Evolutionary conservation across 2,329 filamentous ascomycete species (phyloP).

Genomic region (Elsinoe batatas): DNA sequence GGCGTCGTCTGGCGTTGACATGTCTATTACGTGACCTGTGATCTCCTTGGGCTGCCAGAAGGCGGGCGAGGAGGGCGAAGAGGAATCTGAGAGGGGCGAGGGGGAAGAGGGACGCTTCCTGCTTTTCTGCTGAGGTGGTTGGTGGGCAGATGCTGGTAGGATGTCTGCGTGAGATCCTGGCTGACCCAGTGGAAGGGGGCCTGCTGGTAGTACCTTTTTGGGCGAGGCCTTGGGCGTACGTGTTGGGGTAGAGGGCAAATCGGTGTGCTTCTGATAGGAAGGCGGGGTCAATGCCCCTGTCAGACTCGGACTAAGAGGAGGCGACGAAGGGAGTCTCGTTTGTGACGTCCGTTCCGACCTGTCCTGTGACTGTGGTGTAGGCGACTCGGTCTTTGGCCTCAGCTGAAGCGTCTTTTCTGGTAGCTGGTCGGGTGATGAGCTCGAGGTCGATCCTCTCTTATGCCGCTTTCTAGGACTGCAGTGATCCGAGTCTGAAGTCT

Average conservation of each 20-base stretch:
- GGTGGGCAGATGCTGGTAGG: neutral
- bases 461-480: conserved; percentile 5
- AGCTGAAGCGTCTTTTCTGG: conserved; percentile 7
- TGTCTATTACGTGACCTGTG: conserved; percentile 46
- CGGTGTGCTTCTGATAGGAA: neutral
- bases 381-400: neutral
- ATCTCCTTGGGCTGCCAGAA: conserved; percentile 52
- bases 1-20: conserved; percentile 44
- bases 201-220: neutral
- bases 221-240: conserved; percentile 2
- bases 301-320: neutral
- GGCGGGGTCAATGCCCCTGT: neutral
- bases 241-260: conserved; percentile 1
- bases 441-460: neutral
- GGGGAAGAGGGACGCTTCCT: neutral
- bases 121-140: neutral
- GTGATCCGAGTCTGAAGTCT: neutral
- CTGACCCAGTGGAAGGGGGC: too few species aligned
- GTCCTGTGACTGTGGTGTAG: neutral
- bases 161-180: too few species aligned
- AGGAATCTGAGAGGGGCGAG: neutral
- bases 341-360: neutral
- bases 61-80: conserved; percentile 27
- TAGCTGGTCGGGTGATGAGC: neutral
- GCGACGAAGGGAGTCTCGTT: neutral